Evolutionary conservation across 2,329 filamentous ascomycete species (phyloP), one percentile per base, ranked within the genome.

Genomic region (Xylariales sp.): DNA sequence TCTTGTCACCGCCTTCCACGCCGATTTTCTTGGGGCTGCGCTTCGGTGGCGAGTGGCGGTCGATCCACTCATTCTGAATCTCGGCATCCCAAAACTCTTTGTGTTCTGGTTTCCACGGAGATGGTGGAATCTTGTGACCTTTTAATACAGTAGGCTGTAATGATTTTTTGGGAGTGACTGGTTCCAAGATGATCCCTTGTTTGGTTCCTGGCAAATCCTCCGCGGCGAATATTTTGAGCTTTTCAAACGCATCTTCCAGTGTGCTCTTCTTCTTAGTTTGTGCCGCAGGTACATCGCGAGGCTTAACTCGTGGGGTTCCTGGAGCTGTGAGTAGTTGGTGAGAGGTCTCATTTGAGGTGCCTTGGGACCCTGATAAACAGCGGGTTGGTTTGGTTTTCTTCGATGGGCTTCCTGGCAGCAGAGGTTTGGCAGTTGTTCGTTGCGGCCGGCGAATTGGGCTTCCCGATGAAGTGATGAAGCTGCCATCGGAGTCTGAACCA

Each of bases 11-110:
- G 51, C 46, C 31, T 44, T 55, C 41, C 4, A 37, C 15, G 19
- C 37, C 40, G 1, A 40, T 28, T 15, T 44, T 52, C 29, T 43
- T 43, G 8, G 40, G 40, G 33, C 40, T 45, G 38, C 48, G 51
- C 44, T 56, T 56, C 2, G 51, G 46, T 1, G 56, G 55, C 16
- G 56, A 56, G 29, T 60, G 56, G 41, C 54, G 38, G 49, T 60
- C 56, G 25, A 59, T 55, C 56, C 56, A 60, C 5, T 46, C 49
- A 36, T 57, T 58, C 38, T 58, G 56, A 17, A 48, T 51, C 25
- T 53, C 53, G 4, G 54, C 49, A 17, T 59, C 56, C 56, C 56
- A 60, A 41, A 60, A 59, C 38, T 59, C 53, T 40, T 52, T 54
- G 11, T 57, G 45, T 29, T 54, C 52, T 15, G 52, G 50, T 33